These are phyloP conservation scores for Dianthus caryophyllus DNA, from an alignment of 148 eudicot genomes.

Conservation along the genomic window DNA sequence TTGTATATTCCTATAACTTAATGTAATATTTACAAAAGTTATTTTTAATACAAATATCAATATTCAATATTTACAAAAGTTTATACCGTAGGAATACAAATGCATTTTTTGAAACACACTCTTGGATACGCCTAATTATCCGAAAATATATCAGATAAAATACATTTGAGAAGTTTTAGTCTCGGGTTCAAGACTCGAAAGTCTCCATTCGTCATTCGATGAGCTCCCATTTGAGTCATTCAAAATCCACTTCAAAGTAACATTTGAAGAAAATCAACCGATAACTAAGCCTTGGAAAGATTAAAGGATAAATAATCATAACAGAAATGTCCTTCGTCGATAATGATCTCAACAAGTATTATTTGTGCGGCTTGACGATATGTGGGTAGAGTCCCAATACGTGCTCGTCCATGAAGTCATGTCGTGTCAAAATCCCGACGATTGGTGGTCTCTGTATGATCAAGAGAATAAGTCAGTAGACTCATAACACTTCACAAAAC, in stretches of 20 bases:
- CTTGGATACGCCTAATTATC: no score
- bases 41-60: no score
- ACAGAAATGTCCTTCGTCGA: background rate
- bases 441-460: slow-evolving; percentile 55
- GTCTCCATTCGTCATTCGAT: background rate
- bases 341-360: slow-evolving; percentile 8
- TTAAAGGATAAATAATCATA: background rate
- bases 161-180: background rate
- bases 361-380: slow-evolving; percentile 29
- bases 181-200: slow-evolving; percentile 2
- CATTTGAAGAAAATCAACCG: background rate
- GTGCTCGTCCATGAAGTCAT: slow-evolving; percentile 70
- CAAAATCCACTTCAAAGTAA: slow-evolving; percentile 4
- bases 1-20: no score
- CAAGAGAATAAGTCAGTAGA: slow-evolving; percentile 4
- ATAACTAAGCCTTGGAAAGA: background rate
- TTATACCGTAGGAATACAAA: background rate
- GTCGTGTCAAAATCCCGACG: slow-evolving; percentile 61
- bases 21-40: slow-evolving; percentile 6
- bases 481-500: background rate
- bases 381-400: slow-evolving; percentile 55
- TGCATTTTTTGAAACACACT: background rate
- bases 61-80: no score
- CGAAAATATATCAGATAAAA: no score
- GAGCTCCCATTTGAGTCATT: background rate